Evolutionary conservation across 441 rosid genomes (phyloP), one percentile per base, ranked within the genome.

Genomic region (Gossypium gossypioides): DNA sequence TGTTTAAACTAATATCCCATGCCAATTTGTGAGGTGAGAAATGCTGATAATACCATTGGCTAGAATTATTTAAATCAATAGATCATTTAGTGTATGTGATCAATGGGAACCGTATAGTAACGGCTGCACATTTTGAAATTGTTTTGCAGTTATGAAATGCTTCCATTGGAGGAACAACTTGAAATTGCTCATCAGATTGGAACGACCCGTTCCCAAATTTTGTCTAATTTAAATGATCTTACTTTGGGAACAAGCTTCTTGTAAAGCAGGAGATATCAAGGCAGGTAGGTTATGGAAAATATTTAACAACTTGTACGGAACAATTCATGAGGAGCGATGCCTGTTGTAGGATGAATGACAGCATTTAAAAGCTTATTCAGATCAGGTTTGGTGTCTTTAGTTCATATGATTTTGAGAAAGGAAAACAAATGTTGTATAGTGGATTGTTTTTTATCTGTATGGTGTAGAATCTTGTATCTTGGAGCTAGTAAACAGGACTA

Each of bases 101-200:
- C 50, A n/a, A 12, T 5, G 2, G 40, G 60, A 67, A 42, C 9
- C 16, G 6, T 22, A 13, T 42, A 22, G 55, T 65, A 6, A 25
- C 16, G 42, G 69, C 68, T 64, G 32, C 27, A 58, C 32, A 15
- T 37, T 34, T 13, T 68, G 56, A 77, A 64, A 76, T 75, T 46
- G 18, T 74, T 80, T 69, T 82, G 88, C 87, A 95, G 98, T 80
- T 95, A 86, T 58, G 98, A 92, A 85, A 90, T 89, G 96, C 90
- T 95, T 62, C 89, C 93, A 10, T 71, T 91, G 86, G 99, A 92
- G 78, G 93, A 92, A 79, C 99, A 95, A 72, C 86, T 88, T 64
- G 96, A 89, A 74, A 89, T 96, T 56, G 93, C 97, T 25, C 81
- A 85, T 60, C 99, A 92, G 89, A 81, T 86, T 62, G 90, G 97